Evolutionary conservation across 345 rosid genomes (phyloP), one percentile per base, ranked within the genome.

Genomic region (Lepidium aucheri): DNA sequence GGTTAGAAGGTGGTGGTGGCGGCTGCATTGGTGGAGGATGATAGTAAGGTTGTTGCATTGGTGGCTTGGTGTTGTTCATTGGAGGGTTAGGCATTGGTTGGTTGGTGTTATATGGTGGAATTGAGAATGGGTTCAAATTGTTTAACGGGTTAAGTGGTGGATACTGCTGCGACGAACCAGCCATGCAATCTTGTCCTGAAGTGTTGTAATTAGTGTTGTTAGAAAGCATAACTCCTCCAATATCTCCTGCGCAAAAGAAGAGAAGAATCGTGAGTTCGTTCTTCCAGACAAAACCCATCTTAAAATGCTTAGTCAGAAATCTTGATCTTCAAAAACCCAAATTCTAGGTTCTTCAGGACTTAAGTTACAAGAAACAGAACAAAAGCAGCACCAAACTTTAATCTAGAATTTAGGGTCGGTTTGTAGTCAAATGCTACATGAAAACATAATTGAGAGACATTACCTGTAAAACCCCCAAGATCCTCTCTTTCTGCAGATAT

Each of bases 1-100:
- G 61, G n/a, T 79, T 78, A 20, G 77, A 66, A 58, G 90, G 85
- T 2, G 83, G 84, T 1, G 83, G 86, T 0, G 85, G 87, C 3
- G 81, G 84, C 13, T 83, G 86, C 54, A 81, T 52, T 26, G 50
- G 80, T 13, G 80, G 73, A 34, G 86, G 82, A 66, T 63, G 81
- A 52, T 53, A 40, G 58, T 54, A 24, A n/a, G 73, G 72, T 22
- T 73, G 74, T 36, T 52, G 60, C 33, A 66, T 74, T 60, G 60
- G 35, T n/a, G 69, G 74, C 50, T 59, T 50, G 8, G 74, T 61
- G 36, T 74, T 69, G 58, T 67, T 57, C 76, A 80, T 28, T 32
- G 64, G 65, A 41, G 70, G 70, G 39, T 65, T 20, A 42, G 67
- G 67, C 42, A 65, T 42, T 49, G 76, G n/a, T 7, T 67, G 35